Percentiles rank a stretch among this genome's conserved stretches.
These are phyloP conservation scores for Rhodotorula sp. DNA, from an alignment of 1,284 basidiomycete genomes.

Conservation along the genomic window DNA sequence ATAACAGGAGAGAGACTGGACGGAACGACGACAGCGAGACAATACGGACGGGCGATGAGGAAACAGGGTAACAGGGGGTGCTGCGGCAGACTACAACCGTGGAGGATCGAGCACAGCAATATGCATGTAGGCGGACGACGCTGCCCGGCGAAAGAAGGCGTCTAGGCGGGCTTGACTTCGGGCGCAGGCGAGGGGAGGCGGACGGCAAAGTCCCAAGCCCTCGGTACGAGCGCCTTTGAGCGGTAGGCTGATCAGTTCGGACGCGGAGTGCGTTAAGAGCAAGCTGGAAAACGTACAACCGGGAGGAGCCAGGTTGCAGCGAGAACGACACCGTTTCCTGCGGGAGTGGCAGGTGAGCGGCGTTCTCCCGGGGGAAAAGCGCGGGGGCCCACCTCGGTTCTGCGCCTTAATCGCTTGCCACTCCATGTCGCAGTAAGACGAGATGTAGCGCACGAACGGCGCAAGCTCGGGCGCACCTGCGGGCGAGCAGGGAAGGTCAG, in stretches of 20 bases:
- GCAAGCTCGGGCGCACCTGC: slow-evolving; percentile 43
- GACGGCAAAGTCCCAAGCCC: slow-evolving; percentile 28
- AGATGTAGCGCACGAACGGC: slow-evolving; percentile 42
- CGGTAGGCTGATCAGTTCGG: background rate
- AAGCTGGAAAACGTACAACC: background rate
- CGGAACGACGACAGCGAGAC: too few relatives aligned
- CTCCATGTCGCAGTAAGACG: slow-evolving; percentile 44
- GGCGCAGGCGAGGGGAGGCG: background rate
- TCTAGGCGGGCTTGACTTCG: background rate
- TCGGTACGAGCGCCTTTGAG: slow-evolving; percentile 25
- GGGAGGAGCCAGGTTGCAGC: slow-evolving; percentile 47
- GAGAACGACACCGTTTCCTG: slow-evolving; percentile 44
- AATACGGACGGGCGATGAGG: too few relatives aligned
- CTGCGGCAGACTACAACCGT: too few relatives aligned
- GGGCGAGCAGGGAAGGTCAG: too few relatives aligned
- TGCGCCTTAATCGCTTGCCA: slow-evolving; percentile 42
- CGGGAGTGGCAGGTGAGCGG: background rate
- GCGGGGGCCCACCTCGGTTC: slow-evolving; percentile 24
- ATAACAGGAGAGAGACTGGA: too few relatives aligned
- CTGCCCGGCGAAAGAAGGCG: background rate
- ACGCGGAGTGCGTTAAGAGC: background rate
- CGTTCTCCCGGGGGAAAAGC: too few relatives aligned
- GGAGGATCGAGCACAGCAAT: too few relatives aligned
- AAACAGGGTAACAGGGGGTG: too few relatives aligned
- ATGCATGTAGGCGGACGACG: background rate